phyloP scores from a whole-genome alignment of 352 stramenopile genomes.

The Peronospora belbahrii region DNA sequence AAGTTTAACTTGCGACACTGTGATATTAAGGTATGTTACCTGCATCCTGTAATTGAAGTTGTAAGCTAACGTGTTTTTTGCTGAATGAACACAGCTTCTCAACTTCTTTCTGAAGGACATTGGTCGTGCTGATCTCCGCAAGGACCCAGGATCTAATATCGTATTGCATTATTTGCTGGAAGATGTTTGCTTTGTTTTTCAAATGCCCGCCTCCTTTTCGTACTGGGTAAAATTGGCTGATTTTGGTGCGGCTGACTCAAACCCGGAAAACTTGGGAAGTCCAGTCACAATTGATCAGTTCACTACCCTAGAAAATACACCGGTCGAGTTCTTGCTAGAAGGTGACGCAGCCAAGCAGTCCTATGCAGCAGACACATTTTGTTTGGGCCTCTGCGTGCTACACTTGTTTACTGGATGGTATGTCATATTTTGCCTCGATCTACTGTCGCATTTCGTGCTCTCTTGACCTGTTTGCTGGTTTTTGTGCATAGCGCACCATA shows the following conservation, averaged over 20 bases:
- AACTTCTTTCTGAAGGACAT: slow-evolving; percentile 96
- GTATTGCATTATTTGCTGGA: slow-evolving; percentile 58
- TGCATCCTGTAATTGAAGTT: background rate
- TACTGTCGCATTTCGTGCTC: background rate
- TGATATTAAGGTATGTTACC: slow-evolving; percentile 89
- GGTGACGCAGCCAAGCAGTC: slow-evolving; percentile 87
- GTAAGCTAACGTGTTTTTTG: background rate
- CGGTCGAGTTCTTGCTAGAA: slow-evolving; percentile 92
- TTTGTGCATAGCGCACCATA: slow-evolving; percentile 83
- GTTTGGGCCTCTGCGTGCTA: slow-evolving; percentile 91
- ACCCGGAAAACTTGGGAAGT: slow-evolving; percentile 77
- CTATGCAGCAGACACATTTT: slow-evolving; percentile 93
- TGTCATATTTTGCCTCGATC: background rate
- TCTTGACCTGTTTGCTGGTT: background rate
- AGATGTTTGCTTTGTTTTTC: slow-evolving; percentile 44
- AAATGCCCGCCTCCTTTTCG: slow-evolving; percentile 49
- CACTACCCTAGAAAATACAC: slow-evolving; percentile 97
- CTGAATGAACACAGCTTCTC: slow-evolving; percentile 61
- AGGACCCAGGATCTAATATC: slow-evolving; percentile 29
- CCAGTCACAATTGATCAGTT: slow-evolving; percentile 92
- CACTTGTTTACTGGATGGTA: slow-evolving; percentile 94
- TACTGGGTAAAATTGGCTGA: slow-evolving; percentile 96
- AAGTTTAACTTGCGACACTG: slow-evolving; percentile 93
- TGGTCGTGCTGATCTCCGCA: slow-evolving; percentile 24
- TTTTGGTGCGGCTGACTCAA: slow-evolving; percentile 94